Conservation (phyloP, 495 filamentous ascomycete species). For the Aspergillus conjunctus region DNA sequence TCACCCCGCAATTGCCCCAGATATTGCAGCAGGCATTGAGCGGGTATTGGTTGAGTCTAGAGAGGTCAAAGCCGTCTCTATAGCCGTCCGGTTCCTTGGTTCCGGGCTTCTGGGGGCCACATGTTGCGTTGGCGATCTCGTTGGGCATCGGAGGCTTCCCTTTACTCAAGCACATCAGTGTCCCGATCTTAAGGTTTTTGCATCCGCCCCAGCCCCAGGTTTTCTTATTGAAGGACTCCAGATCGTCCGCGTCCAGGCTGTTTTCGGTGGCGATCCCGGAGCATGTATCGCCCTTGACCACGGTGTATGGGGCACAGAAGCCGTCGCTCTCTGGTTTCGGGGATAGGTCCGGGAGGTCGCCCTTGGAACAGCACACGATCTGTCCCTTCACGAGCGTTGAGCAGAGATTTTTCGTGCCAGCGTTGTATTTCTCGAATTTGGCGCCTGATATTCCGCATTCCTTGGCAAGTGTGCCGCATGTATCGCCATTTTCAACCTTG, state of each 20-base stretch:
- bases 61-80: constrained; percentile 22
- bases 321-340: constrained; percentile 47
- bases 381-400: constrained; percentile 35
- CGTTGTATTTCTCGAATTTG: constrained; percentile 45
- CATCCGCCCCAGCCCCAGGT: constrained; percentile 55
- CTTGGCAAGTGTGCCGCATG: constrained; percentile 37
- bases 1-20: constrained; percentile 41
- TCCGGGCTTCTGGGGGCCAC: constrained; percentile 46
- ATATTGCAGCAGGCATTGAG: constrained; percentile 36
- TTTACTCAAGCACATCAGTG: constrained; percentile 49
- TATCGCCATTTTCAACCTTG: constrained; percentile 31
- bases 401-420: constrained; percentile 37
- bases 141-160: constrained; percentile 49
- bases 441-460: constrained; percentile 43
- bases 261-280: constrained; percentile 26
- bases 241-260: constrained; percentile 31
- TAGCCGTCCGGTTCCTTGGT: constrained; percentile 28
- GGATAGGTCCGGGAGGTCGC: constrained; percentile 40
- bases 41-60: constrained; percentile 29
- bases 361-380: constrained; percentile 51
- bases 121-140: constrained; percentile 35
- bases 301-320: constrained; percentile 36
- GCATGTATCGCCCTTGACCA: constrained; percentile 32
- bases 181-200: constrained; percentile 21
- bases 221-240: constrained; percentile 38